Base-by-base conservation (phyloP, 768 basidiomycete species). In the Hygrophorus pudorinus region DNA sequence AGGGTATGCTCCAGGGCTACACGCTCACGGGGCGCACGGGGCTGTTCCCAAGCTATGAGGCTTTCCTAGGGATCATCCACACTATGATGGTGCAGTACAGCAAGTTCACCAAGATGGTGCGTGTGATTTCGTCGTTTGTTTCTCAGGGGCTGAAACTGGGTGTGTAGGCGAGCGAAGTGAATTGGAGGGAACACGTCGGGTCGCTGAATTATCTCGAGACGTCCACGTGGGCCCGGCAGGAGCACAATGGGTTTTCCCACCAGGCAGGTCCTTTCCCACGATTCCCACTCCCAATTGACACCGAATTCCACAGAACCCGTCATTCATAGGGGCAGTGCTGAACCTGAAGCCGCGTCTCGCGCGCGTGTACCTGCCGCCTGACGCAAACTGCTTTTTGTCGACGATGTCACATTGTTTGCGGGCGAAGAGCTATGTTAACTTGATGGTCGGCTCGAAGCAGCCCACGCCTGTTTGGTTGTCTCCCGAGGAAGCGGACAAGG, bases 1-100 rank as follows among this genome's bases (percentile, higher is more conserved):
- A 91, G 57, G 88, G 84, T 17, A 90, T 90, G 81, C 67, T 93
- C 10, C 87, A 96, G 61, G 90, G 91, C 2, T 93, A 93, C 62
- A 90, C 88, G 5, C 75, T 96, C 37, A 93, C 91, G 0, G 91
- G 91, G 7, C 71, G 82, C 32, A 84, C 81, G 0, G 89, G 78
- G 10, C 67, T 93, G 28, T 89, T 94, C 75, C 89, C 91, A 1
- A 82, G 79, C 21, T 92, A 94, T 59, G 91, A 94, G 58, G 83
- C 87, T 0, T 96, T 94, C 74, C 67, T 92, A 35, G 88, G 88
- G 35, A 92, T 92, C 59, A 62, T 92, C 20, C 81, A 84, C 44
- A 92, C 88, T 13, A 90, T 91, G 88, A 80, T 84, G 76, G 81
- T 85, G 2, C 85, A 87, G 55, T 92, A 92, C 59, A 71, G 78